Base-by-base conservation (phyloP, 768 basidiomycete genomes). In the Lactarius tabidus region DNA sequence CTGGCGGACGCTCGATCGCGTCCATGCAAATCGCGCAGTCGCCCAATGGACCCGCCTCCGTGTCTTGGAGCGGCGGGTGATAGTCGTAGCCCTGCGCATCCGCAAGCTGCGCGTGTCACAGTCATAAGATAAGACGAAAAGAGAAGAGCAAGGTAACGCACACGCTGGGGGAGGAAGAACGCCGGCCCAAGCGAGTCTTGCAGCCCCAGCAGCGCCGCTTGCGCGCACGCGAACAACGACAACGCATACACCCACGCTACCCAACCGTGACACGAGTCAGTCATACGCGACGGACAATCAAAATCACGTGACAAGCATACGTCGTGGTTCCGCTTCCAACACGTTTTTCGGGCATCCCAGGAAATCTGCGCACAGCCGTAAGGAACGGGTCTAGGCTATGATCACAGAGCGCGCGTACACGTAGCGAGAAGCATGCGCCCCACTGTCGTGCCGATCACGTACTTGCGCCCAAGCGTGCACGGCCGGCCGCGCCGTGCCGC, bases 1-100 rank as follows among this genome's bases (percentile, higher is more conserved):
- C 67, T 10, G 63, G 52, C 20, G 57, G 67, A 36, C 56, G 59
- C 48, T 59, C 71, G 67, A 95, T 95, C 6, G 85, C 82, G 64
- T 96, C 94, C 92, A 96, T 95, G 71, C 94, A 96, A 59, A 97
- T 95, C 7, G 92, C 85, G 70, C 94, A 97, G 72, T 95, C 92
- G 8, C 91, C 93, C 18, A 93, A 77, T 3, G 88, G 83, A 68
- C 88, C 85, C 53, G 88, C 88, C 2, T 88, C 86, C 2, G 89
- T 81, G 73, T 94, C 92, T 0, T 88, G 73, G 71, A 96, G 77
- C 3, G 82, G 79, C 8, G 93, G 94, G 74, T 95, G 94, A 71
- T 96, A 97, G 73, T 96, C 84, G 76, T 95, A 92, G 20, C 79
- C 75, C 70, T 88, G 84, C 7, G 80, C 75, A 23, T 79, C 78